Conservation (phyloP, 805 yeast genomes). For the Limtongozyma cylindracea region DNA sequence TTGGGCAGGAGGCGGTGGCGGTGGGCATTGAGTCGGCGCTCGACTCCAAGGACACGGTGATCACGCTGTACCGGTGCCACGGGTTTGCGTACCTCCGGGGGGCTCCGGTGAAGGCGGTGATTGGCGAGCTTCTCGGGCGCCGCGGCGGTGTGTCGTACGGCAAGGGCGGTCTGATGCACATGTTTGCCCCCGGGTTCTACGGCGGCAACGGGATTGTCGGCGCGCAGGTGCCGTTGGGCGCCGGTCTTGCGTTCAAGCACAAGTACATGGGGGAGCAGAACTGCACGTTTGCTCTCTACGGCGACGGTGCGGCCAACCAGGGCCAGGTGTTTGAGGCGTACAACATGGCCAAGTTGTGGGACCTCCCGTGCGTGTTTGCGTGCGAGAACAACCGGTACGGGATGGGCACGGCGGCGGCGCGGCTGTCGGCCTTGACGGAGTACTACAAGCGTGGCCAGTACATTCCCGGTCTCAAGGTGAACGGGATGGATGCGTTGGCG, state of each 20-base stretch:
- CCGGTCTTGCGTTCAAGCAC: constrained; percentile 97
- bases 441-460: constrained; percentile 98
- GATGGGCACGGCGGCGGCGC: constrained; percentile 96
- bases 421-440: constrained; percentile 92
- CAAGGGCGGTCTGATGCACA: constrained; percentile 99
- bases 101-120: constrained; percentile 65
- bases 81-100: constrained; percentile 97
- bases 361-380: constrained; percentile 80
- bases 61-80: constrained; percentile 97
- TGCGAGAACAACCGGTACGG: constrained; percentile 99
- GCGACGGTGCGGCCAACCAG: constrained; percentile 99
- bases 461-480: constrained; percentile 94
- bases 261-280: constrained; percentile 62
- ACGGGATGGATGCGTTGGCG: constrained; percentile 96
- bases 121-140: constrained; percentile 94
- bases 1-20: constrained; percentile 97
- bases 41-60: constrained; percentile 61
- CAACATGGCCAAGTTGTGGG: constrained; percentile 99
- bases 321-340: constrained; percentile 96
- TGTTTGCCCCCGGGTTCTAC: constrained; percentile 85
- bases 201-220: constrained; percentile 99
- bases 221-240: constrained; percentile 96
- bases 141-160: constrained; percentile 89
- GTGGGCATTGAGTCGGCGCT: constrained; percentile 96
- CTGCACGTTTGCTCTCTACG: constrained; percentile 77